phyloP scores from a whole-genome alignment of 148 eudicot species.

The Rhododendron molle region DNA sequence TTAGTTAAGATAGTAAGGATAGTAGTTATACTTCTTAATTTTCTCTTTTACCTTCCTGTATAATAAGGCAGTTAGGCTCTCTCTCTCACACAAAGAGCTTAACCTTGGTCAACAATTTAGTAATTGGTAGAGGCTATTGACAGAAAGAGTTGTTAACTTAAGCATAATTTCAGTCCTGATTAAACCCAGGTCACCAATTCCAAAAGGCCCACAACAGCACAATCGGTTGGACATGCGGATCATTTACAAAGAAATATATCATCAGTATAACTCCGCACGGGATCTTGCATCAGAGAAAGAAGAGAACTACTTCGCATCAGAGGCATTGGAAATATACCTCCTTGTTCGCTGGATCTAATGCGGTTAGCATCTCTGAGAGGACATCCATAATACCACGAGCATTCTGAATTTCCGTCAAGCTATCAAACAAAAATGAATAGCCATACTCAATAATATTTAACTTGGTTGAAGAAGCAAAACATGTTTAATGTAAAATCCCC shows the following conservation, averaged over 20 bases:
- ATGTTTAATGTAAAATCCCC: neutral
- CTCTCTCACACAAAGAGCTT: neutral
- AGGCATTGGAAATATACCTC: slow-evolving; percentile 46
- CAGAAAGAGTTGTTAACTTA: neutral
- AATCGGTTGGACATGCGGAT: neutral
- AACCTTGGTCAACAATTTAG: neutral
- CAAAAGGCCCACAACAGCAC: neutral
- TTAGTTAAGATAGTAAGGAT: neutral
- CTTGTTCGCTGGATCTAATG: slow-evolving; percentile 73
- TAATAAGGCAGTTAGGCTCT: neutral
- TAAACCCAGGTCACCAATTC: neutral
- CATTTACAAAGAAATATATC: neutral
- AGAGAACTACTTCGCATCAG: neutral
- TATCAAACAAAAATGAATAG: slow-evolving; percentile 18
- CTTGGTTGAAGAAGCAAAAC: slow-evolving; percentile 6
- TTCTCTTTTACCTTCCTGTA: neutral
- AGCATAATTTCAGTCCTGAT: neutral
- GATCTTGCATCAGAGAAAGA: neutral
- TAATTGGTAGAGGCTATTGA: neutral
- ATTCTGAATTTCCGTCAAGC: slow-evolving; percentile 82
- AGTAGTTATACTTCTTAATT: neutral
- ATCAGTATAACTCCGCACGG: neutral
- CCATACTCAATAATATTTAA: neutral
- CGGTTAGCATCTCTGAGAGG: slow-evolving; percentile 84
- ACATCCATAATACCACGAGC: slow-evolving; percentile 90